Conservation (phyloP, 495 filamentous ascomycete genomes). For the Amphirosellinia nigrospora region DNA sequence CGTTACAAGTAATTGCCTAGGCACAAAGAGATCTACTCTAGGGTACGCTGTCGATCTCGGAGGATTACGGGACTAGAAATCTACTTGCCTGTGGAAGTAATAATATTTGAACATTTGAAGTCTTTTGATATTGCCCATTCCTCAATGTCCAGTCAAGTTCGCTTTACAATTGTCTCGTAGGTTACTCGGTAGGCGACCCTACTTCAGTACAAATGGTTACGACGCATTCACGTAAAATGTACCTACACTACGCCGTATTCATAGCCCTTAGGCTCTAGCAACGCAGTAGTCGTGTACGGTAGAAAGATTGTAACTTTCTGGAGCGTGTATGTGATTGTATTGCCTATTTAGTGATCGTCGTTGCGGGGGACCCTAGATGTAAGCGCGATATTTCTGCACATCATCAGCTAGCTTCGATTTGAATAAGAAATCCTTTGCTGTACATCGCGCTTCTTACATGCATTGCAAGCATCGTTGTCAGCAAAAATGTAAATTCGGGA, state of each 20-base stretch:
- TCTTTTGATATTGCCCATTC: neutral
- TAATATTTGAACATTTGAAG: neutral
- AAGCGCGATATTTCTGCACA: constrained; percentile 18
- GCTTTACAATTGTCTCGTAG: neutral
- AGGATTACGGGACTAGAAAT: neutral
- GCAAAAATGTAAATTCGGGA: neutral
- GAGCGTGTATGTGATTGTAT: too few relatives aligned
- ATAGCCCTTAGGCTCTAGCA: too few relatives aligned
- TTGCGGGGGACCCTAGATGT: constrained; percentile 15
- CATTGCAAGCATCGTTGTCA: neutral
- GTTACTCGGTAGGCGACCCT: neutral
- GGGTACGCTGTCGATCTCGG: neutral
- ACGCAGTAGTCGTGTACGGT: too few relatives aligned
- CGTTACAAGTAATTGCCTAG: neutral
- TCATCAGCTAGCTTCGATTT: neutral
- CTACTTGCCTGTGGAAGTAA: neutral
- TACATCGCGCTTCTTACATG: constrained; percentile 12
- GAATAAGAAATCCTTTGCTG: neutral
- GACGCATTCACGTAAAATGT: too few relatives aligned
- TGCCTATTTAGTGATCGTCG: constrained; percentile 2
- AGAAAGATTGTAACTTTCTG: too few relatives aligned
- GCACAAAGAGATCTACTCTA: neutral
- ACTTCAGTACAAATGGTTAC: too few relatives aligned
- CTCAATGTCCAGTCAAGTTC: neutral
- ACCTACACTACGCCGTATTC: neutral